Evolutionary conservation across 192 early-diverging fungal species (phyloP).

Genomic region (Neocallimastix lanati): DNA sequence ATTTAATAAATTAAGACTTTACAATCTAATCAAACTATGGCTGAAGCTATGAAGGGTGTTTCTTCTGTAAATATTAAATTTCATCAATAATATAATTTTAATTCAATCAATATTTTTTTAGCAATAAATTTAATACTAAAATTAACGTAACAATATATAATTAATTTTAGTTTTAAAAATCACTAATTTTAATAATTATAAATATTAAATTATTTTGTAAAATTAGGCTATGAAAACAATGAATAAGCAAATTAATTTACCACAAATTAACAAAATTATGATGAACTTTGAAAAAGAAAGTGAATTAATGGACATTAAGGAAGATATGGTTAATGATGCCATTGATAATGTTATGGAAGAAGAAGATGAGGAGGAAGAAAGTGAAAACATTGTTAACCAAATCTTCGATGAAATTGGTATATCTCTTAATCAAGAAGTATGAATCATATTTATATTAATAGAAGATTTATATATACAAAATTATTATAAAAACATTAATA

Average conservation of each 20-base stretch:
- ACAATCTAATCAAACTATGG: slow-evolving; percentile 88
- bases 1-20: too few relatives aligned
- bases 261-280: slow-evolving; percentile 84
- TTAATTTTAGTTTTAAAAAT: too few relatives aligned
- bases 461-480: too few relatives aligned
- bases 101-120: too few relatives aligned
- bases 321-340: slow-evolving; percentile 94
- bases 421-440: slow-evolving; percentile 49
- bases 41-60: slow-evolving; percentile 83
- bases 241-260: slow-evolving; percentile 88
- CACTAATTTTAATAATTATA: too few relatives aligned
- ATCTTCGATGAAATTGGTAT: slow-evolving; percentile 94
- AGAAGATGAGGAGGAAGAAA: slow-evolving; percentile 78
- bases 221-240: slow-evolving; percentile 92
- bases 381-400: slow-evolving; percentile 76
- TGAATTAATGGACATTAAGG: slow-evolving; percentile 98
- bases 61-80: slow-evolving; percentile 63
- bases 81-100: too few relatives aligned
- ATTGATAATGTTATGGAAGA: slow-evolving; percentile 95
- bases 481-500: too few relatives aligned
- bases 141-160: too few relatives aligned
- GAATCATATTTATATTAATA: too few relatives aligned
- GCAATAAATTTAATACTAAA: too few relatives aligned
- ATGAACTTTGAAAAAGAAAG: slow-evolving; percentile 92
- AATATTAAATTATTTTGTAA: too few relatives aligned